Conservation (phyloP, 2,329 filamentous ascomycete species). For the Podosphaera fusca region DNA sequence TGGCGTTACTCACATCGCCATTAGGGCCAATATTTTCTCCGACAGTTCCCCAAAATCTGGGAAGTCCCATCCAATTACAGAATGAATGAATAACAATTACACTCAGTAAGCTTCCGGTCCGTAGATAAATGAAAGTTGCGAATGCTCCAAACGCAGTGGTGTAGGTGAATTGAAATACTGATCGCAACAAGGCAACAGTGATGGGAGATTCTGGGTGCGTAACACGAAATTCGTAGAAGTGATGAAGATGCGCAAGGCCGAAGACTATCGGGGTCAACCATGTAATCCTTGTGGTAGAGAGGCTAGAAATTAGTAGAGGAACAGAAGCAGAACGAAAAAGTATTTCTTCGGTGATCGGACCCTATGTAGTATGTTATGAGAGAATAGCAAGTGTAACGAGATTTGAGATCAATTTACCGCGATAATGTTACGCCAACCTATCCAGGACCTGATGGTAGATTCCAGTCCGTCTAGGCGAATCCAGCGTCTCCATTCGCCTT, state of each 20-base stretch:
- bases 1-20: conserved; percentile 18
- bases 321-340: conserved; percentile 78
- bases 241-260: conserved; percentile 79
- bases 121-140: conserved; percentile 68
- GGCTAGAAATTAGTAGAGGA: conserved; percentile 49
- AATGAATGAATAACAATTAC: conserved; percentile 62
- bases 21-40: conserved; percentile 8
- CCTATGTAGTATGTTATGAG: conserved; percentile 19
- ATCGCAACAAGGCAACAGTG: conserved; percentile 40
- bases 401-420: conserved; percentile 34
- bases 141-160: conserved; percentile 88
- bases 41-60: conserved; percentile 53
- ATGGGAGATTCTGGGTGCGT: conserved; percentile 50
- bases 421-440: conserved; percentile 67
- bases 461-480: conserved; percentile 28
- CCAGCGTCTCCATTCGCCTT: conserved; percentile 47
- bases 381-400: neutral
- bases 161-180: conserved; percentile 66
- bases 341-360: conserved; percentile 76
- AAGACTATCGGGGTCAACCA: conserved; percentile 76
- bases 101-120: conserved; percentile 59
- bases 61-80: conserved; percentile 82
- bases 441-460: conserved; percentile 48
- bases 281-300: conserved; percentile 31
- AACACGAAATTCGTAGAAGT: conserved; percentile 83